Evolutionary conservation across 2,329 filamentous ascomycete genomes (phyloP).

Genomic region (Domatiomyces globalis): DNA sequence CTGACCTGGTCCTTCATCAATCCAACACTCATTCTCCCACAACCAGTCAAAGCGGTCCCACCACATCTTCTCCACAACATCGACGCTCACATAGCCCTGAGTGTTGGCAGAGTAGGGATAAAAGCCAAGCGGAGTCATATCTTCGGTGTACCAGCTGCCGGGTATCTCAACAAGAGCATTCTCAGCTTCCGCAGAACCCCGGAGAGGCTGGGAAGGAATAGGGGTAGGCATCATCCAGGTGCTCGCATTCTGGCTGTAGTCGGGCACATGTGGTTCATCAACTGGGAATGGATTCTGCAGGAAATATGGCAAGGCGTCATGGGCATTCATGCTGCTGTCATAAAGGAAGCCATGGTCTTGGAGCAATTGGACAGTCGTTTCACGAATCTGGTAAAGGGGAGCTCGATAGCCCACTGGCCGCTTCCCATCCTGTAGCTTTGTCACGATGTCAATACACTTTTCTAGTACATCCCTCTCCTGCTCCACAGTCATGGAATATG

Average conservation of each 20-base stretch:
- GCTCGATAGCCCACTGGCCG: conserved; percentile 38
- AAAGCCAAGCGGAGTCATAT: conserved; percentile 34
- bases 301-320: conserved; percentile 38
- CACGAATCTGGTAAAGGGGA: conserved; percentile 38
- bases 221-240: conserved; percentile 33
- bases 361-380: conserved; percentile 35
- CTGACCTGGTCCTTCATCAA: conserved; percentile 16
- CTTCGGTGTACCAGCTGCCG: conserved; percentile 34
- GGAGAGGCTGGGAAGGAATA: conserved; percentile 10
- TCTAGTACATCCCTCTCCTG: conserved; percentile 38
- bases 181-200: conserved; percentile 15
- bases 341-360: conserved; percentile 38
- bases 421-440: conserved; percentile 29
- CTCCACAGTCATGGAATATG: conserved; percentile 28
- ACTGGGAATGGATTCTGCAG: conserved; percentile 24
- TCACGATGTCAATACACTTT: conserved; percentile 34
- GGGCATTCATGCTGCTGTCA: conserved; percentile 37
- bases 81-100: conserved; percentile 44
- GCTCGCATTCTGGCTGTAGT: conserved; percentile 29
- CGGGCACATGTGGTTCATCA: conserved; percentile 25
- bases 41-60: conserved; percentile 45
- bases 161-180: conserved; percentile 29
- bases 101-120: conserved; percentile 35
- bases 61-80: conserved; percentile 47
- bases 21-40: conserved; percentile 27